A percentile compares a stretch with the other conserved stretches of the same genome.
phyloP scores from a whole-genome alignment of 768 basidiomycete species.

The Gyrodon lividus region DNA sequence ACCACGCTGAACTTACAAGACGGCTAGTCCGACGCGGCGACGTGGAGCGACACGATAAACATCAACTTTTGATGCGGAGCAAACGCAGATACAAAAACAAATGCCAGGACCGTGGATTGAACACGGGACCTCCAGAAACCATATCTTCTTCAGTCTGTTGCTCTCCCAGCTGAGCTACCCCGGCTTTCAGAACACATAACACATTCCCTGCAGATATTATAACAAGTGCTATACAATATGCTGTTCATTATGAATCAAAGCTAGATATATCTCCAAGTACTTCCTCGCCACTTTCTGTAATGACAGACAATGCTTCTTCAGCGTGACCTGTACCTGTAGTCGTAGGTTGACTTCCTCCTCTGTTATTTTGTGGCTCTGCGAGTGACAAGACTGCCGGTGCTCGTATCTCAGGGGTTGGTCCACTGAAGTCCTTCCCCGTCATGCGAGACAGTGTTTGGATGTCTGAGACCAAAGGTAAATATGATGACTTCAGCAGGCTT shows the following conservation, averaged over 20 bases:
- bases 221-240: too few species aligned
- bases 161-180: constrained; percentile 76
- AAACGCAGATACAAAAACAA: constrained; percentile 10
- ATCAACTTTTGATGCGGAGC: too few species aligned
- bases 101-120: constrained; percentile 57
- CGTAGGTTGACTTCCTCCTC: neutral
- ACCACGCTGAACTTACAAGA: too few species aligned
- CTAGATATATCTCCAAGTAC: constrained; percentile 31
- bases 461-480: constrained; percentile 41
- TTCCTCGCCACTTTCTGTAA: constrained; percentile 30
- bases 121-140: constrained; percentile 53
- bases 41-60: too few species aligned
- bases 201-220: too few species aligned
- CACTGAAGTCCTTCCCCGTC: constrained; percentile 85
- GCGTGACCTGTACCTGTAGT: constrained; percentile 7
- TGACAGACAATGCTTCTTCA: constrained; percentile 35
- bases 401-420: constrained; percentile 70
- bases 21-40: too few species aligned
- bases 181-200: too few species aligned
- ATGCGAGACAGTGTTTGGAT: constrained; percentile 71
- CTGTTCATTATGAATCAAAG: constrained; percentile 21
- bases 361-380: constrained; percentile 20
- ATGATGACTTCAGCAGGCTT: neutral
- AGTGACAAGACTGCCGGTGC: constrained; percentile 38
- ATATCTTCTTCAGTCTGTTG: constrained; percentile 60